Evolutionary conservation across 805 yeast species (phyloP).

Genomic region (Saccharomycopsis microspora): DNA sequence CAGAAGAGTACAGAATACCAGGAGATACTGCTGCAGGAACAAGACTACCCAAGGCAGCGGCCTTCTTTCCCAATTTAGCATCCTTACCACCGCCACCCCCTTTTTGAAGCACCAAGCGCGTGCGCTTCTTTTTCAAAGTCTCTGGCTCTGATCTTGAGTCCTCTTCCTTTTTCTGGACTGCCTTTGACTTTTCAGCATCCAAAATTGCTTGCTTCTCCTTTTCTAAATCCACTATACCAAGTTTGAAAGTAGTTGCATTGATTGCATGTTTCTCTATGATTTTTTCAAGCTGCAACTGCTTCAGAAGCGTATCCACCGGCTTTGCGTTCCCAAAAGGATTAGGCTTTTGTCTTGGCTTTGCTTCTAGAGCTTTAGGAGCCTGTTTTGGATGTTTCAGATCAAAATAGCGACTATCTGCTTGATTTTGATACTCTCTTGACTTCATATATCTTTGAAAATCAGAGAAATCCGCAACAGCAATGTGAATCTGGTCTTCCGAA

Average conservation of each 20-base stretch:
- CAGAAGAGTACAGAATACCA: slow-evolving; percentile 8
- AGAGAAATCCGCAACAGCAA: slow-evolving; percentile 11
- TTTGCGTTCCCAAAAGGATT: slow-evolving; percentile 39
- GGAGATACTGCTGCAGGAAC: slow-evolving; percentile 1
- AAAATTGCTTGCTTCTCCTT: not conserved
- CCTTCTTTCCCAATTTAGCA: not conserved
- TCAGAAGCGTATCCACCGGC: slow-evolving; percentile 33
- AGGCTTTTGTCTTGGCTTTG: slow-evolving; percentile 19
- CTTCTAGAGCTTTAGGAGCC: not conserved
- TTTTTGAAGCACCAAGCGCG: not conserved
- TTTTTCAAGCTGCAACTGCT: slow-evolving; percentile 28
- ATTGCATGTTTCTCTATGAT: slow-evolving; percentile 11
- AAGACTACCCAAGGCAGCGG: not conserved
- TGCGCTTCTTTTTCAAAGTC: not conserved
- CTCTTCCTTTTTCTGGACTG: not conserved
- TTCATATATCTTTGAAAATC: slow-evolving; percentile 11
- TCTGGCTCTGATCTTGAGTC: not conserved
- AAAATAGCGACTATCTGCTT: not conserved
- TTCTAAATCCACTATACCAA: not conserved
- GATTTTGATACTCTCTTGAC: slow-evolving; percentile 1
- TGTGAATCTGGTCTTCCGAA: not conserved
- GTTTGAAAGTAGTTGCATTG: slow-evolving; percentile 15
- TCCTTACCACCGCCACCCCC: not conserved
- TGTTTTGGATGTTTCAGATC: not conserved
- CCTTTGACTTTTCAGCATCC: not conserved